A percentile compares a stretch with the other conserved stretches of the same genome.
phyloP scores from a whole-genome alignment of 2,329 filamentous ascomycete species.

The Fonsecaea multimorphosa region DNA sequence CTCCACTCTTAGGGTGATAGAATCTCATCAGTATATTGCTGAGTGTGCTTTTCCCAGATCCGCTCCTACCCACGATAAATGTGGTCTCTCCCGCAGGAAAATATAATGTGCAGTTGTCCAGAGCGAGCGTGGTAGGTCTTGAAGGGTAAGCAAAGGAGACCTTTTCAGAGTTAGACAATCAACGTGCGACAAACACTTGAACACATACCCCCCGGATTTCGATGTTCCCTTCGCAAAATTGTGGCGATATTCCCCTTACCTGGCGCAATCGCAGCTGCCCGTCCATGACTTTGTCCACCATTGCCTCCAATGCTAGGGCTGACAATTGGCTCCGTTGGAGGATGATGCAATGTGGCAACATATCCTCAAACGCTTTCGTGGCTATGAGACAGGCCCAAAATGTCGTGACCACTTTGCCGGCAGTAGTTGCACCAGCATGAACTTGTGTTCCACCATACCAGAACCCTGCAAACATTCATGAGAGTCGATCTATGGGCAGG shows the following conservation, averaged over 20 bases:
- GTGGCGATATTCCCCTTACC: conserved; percentile 44
- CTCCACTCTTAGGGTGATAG: conserved; percentile 70
- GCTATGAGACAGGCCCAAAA: conserved; percentile 83
- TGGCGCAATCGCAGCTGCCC: conserved; percentile 40
- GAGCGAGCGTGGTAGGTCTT: conserved; percentile 64
- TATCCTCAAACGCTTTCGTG: conserved; percentile 73
- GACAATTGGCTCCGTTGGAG: conserved; percentile 81
- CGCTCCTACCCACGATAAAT: conserved; percentile 84
- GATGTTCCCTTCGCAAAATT: conserved; percentile 68
- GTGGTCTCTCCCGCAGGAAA: conserved; percentile 76
- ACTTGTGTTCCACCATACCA: conserved; percentile 82
- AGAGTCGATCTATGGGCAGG: conserved; percentile 4
- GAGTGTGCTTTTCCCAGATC: conserved; percentile 90
- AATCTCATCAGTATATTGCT: conserved; percentile 79
- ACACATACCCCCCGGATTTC: conserved; percentile 69
- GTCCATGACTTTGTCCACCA: conserved; percentile 46
- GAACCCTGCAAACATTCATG: conserved; percentile 63
- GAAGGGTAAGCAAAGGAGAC: conserved; percentile 83
- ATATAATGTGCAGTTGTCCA: conserved; percentile 68
- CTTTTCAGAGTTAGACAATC: conserved; percentile 51
- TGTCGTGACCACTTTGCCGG: conserved; percentile 76
- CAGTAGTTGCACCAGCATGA: conserved; percentile 59
- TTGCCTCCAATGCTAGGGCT: conserved; percentile 64
- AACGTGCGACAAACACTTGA: not conserved
- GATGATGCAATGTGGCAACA: conserved; percentile 77